Base-by-base conservation (phyloP, 129 eudicot species). In the Kitagawia praeruptora region DNA sequence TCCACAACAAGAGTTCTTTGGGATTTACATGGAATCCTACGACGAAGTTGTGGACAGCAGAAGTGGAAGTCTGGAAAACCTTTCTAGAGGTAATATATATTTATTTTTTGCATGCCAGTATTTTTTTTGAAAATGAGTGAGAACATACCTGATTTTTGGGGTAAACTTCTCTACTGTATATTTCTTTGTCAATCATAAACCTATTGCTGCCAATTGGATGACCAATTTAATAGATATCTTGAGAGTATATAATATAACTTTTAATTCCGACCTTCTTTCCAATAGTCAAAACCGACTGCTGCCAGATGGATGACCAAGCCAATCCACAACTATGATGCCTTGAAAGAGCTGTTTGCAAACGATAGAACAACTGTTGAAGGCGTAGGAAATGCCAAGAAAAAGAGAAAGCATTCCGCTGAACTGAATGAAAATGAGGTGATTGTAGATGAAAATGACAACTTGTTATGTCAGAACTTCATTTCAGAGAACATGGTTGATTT, bases 11-110 rank as follows among this genome's bases (percentile, higher is more conserved):
- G 4, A 70, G 47, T 38, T 41, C 76, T 1, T 40, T 8, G 44
- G 76, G 76, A 72, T 40, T 72, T 41, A 18, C 19, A 23, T 72
- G 76, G 76, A 42, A 28, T 23, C 76, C 76, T 8, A 12, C 25
- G 10, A 72, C 76, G 25, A 40, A 42, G 45, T 21, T 72, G 76
- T 70, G 75, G 75, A 71, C 75, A 8, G 75, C 75, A 8, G 44
- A 71, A 9, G 28, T 8, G 21, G 75, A 71, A 70, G 47, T 71
- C 44, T 71, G 75, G 75, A 71, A 70, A 71, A 71, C 49, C 75
- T 71, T 71, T 18, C 28, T 40, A 40, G 75, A 40, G 75, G 75
- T 71, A 70, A 27, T 64, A 8, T 27, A 27, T 27, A 64, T 27
- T 27, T 64, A 9, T n/a, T n/a, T 64, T 64, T 46, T 46, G 49